These are phyloP conservation scores for Colletotrichum eleusines DNA, from an alignment of 2,329 filamentous ascomycete genomes.

Conservation along the genomic window DNA sequence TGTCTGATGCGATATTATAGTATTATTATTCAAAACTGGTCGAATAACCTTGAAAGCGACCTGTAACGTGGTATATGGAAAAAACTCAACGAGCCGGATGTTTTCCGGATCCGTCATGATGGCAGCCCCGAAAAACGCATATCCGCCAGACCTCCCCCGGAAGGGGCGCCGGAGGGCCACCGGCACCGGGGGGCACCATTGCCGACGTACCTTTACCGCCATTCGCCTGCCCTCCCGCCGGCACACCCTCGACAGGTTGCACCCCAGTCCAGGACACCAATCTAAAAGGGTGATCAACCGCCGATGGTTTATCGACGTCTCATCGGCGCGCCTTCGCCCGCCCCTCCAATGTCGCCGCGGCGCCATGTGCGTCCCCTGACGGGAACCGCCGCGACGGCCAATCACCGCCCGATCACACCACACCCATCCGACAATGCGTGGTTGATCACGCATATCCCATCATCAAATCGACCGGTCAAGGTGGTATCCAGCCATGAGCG, in stretches of 20 bases:
- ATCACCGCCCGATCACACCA: conserved; percentile 12
- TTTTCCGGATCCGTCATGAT: not conserved
- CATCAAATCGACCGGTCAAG: not conserved
- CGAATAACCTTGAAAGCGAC: not conserved
- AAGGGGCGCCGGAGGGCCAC: conserved; percentile 10
- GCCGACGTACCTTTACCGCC: not conserved
- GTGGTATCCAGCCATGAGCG: not conserved
- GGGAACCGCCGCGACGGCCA: conserved; percentile 14
- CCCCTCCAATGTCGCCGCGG: conserved; percentile 10
- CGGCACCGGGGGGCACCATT: not conserved
- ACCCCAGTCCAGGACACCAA: not conserved
- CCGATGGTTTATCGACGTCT: conserved; percentile 4
- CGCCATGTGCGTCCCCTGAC: not conserved
- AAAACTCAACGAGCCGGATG: not conserved
- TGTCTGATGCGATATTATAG: not conserved
- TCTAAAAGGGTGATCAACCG: conserved; percentile 4
- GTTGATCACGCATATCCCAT: not conserved
- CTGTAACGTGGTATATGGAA: too few species aligned
- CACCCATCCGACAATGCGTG: not conserved
- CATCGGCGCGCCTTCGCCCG: conserved; percentile 4
- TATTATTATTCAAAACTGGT: not conserved
- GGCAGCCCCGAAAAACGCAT: not conserved
- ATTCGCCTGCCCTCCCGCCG: not conserved
- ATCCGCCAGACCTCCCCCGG: not conserved
- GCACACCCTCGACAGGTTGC: conserved; percentile 3